Evolutionary conservation across 2,329 filamentous ascomycete genomes (phyloP).

Genomic region (Xylariaceae sp.): DNA sequence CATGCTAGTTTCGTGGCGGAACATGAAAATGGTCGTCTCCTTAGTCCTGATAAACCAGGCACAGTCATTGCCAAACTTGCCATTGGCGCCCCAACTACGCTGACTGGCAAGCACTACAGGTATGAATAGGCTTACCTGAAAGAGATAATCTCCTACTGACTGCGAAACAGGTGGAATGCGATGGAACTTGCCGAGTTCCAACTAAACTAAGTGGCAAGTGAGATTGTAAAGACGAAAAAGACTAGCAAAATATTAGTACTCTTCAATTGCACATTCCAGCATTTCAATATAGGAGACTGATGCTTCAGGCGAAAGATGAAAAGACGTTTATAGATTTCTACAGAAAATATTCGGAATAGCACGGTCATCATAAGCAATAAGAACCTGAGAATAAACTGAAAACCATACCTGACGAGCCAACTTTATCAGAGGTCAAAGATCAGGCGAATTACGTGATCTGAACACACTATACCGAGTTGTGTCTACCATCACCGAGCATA

Average conservation of each 20-base stretch:
- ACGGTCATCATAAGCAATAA: slow-evolving; percentile 70
- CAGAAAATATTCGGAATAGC: slow-evolving; percentile 75
- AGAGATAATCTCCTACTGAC: slow-evolving; percentile 34
- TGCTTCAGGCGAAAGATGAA: slow-evolving; percentile 84
- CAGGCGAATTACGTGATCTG: too few relatives aligned
- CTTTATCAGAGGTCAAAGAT: too few relatives aligned
- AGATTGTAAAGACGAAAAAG: background rate
- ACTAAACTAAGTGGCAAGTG: slow-evolving; percentile 16
- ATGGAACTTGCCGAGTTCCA: slow-evolving; percentile 61
- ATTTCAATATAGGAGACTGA: slow-evolving; percentile 39
- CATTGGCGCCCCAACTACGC: slow-evolving; percentile 64
- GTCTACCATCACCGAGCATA: background rate
- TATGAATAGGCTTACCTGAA: slow-evolving; percentile 48
- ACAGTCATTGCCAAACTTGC: slow-evolving; percentile 83
- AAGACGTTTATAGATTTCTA: slow-evolving; percentile 72
- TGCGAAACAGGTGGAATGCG: slow-evolving; percentile 55
- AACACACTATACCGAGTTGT: background rate
- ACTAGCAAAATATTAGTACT: slow-evolving; percentile 18
- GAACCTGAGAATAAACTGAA: slow-evolving; percentile 25
- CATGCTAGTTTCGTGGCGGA: slow-evolving; percentile 73
- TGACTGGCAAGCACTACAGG: slow-evolving; percentile 80
- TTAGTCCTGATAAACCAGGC: slow-evolving; percentile 84
- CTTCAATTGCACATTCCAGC: background rate
- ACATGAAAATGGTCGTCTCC: slow-evolving; percentile 72
- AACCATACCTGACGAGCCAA: slow-evolving; percentile 34